Percentiles rank a stretch among this genome's conserved stretches.
Conservation (phyloP, 352 stramenopile genomes). For the Phytophthora agathidicida region DNA sequence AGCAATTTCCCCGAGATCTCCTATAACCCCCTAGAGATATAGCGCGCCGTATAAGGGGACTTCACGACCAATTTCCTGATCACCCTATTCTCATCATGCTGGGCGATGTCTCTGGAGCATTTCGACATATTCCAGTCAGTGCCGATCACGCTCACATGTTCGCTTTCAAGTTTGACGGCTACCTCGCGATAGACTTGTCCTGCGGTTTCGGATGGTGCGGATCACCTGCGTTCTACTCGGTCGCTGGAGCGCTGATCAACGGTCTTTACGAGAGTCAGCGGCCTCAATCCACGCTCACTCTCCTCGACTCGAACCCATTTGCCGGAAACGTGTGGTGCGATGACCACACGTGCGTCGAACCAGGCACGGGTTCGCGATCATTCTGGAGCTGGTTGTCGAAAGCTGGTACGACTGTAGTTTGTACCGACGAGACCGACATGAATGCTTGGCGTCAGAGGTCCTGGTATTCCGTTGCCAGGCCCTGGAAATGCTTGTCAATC, state of each 20-base stretch:
- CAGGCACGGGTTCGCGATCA: no score
- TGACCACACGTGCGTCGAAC: not conserved
- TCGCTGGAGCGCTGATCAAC: not conserved
- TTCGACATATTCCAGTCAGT: not conserved
- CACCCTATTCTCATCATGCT: not conserved
- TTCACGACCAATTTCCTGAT: not conserved
- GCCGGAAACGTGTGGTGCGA: slow-evolving; percentile 4
- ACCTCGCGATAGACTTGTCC: not conserved
- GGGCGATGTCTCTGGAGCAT: not conserved
- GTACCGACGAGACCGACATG: no score
- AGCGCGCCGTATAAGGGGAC: not conserved
- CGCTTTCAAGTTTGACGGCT: not conserved
- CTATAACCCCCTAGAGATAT: slow-evolving; percentile 3
- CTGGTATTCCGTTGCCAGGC: not conserved
- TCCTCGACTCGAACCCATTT: not conserved
- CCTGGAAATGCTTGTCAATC: slow-evolving; percentile 4
- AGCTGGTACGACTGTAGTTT: no score
- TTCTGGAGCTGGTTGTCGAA: no score
- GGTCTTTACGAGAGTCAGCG: not conserved
- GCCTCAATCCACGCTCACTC: not conserved
- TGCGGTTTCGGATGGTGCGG: slow-evolving; percentile 1
- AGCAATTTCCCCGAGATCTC: not conserved
- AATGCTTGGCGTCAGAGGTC: slow-evolving; percentile 6
- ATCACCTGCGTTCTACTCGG: not conserved
- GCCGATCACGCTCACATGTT: slow-evolving; percentile 2